Base-by-base conservation (phyloP, 2,329 filamentous ascomycete species). In the Apiospora rasikravindrae region DNA sequence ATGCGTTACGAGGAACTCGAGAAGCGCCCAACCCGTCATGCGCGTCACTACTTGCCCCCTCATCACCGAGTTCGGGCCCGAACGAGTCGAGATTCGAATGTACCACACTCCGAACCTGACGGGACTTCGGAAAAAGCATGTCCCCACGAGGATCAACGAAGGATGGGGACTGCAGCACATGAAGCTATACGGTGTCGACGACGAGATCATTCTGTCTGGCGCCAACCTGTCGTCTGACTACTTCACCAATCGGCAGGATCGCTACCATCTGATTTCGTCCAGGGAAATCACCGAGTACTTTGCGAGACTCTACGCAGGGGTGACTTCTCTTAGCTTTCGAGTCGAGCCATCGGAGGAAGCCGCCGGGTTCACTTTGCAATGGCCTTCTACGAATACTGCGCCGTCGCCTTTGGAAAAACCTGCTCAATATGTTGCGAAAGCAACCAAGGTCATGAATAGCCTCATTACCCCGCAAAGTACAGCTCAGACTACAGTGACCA, bases 151-250 rank as follows among this genome's bases (percentile, higher is more conserved):
- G 26, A 96, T 99, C 80, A 99, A 99, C 77, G 96, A 99, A 83
- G 96, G 96, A 24, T 99, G 96, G 96, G 96, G 96, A 0, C 84
- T 99, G 73, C 96, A 99, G 81, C 96, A 99, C 80, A 99, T 99
- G 96, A 99, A 99, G 87, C 86, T 99, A 0, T 99, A 99, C 77
- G 96, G 96, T 0, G 86, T 98, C 29, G 96, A 99, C 77, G 95
- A 99, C 78, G 95, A 98, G 81, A 93, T 99, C 72, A 96, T 99
- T 75, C 90, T 99, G 77, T 97, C 95, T 10, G 95, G 95, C 10
- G 96, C 96, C 22, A 99, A 99, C 77, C 85, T 99, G 8, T 98
- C 94, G 0, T 90, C 88, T 61, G 96, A 99, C 79, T 99, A 99
- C 83, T 99, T 99, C 78, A 98, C 95, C 51, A 96, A 98, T 77